phyloP scores from a whole-genome alignment of 2,329 filamentous ascomycete genomes.

The Lecanoromycetidae sp. region DNA sequence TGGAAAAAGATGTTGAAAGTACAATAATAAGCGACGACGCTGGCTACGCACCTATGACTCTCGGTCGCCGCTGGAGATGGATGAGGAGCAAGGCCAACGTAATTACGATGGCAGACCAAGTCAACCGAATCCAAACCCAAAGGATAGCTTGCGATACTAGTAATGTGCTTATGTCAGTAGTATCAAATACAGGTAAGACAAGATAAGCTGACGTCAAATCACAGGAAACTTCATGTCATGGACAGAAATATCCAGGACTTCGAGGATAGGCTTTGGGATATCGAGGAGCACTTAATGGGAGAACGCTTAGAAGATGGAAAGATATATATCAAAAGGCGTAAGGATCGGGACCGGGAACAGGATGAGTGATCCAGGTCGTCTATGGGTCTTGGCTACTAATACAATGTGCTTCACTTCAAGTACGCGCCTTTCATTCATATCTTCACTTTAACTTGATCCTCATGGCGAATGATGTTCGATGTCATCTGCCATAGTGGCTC shows the following conservation, averaged over 20 bases:
- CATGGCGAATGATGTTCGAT: too few species aligned
- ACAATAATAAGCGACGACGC: conserved; percentile 1
- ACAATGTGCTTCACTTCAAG: too few species aligned
- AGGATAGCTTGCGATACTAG: conserved; percentile 16
- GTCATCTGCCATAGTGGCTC: too few species aligned
- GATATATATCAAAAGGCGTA: conserved; percentile 14
- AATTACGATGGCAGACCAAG: conserved; percentile 14
- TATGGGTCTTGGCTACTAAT: too few species aligned
- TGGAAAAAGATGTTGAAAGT: conserved; percentile 14
- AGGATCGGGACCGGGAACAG: neutral
- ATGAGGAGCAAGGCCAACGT: conserved; percentile 14
- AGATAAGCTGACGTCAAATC: neutral
- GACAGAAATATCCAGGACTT: conserved; percentile 15
- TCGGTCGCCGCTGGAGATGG: conserved; percentile 14
- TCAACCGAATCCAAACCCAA: conserved; percentile 14
- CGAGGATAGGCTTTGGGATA: conserved; percentile 16
- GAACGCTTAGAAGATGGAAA: conserved; percentile 16
- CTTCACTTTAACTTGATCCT: too few species aligned
- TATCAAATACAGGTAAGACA: neutral
- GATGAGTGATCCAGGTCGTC: neutral
- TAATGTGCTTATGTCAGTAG: conserved; percentile 11
- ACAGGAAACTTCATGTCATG: conserved; percentile 13
- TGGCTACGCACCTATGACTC: conserved; percentile 14
- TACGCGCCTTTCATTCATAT: too few species aligned
- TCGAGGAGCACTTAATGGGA: conserved; percentile 17